Percentiles rank a stretch among this genome's conserved stretches.
Evolutionary conservation across 1,284 basidiomycete species (phyloP).

Genomic region (Neolentinus lepideus): DNA sequence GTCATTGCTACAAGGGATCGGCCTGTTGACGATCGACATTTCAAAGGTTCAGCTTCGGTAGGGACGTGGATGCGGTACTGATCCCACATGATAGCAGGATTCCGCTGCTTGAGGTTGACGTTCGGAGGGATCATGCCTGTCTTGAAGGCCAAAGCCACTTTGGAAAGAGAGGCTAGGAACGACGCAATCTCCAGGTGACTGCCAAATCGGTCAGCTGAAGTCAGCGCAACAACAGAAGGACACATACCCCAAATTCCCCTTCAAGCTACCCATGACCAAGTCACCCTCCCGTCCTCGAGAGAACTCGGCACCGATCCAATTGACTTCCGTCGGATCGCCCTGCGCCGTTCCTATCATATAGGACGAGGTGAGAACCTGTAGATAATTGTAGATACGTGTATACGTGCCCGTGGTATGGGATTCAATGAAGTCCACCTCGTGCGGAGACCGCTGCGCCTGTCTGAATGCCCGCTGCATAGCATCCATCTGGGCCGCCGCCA

Average conservation of each 20-base stretch:
- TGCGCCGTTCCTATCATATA: constrained; percentile 13
- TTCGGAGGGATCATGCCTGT: constrained; percentile 29
- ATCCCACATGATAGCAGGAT: constrained; percentile 32
- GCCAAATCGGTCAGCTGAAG: neutral
- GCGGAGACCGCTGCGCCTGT: constrained; percentile 20
- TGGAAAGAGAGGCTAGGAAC: constrained; percentile 32
- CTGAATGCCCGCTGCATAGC: constrained; percentile 26
- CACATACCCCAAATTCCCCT: constrained; percentile 38
- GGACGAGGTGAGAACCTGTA: neutral
- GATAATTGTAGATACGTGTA: neutral
- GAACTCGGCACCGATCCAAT: constrained; percentile 35
- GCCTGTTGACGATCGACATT: constrained; percentile 9
- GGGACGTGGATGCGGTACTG: constrained; percentile 21
- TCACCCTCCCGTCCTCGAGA: constrained; percentile 20
- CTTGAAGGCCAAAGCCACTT: constrained; percentile 32
- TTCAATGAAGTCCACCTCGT: constrained; percentile 40
- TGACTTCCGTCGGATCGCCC: constrained; percentile 44
- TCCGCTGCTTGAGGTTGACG: constrained; percentile 26
- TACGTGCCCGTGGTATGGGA: constrained; percentile 38
- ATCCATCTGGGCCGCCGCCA: constrained; percentile 26
- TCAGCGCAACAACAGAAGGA: neutral
- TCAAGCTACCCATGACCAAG: constrained; percentile 35
- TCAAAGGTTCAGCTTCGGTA: constrained; percentile 14
- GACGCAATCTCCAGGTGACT: constrained; percentile 10
- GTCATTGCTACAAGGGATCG: constrained; percentile 28